These are phyloP conservation scores for Blastobotrys proliferans DNA, from an alignment of 1,139 yeast genomes.

Conservation along the genomic window DNA sequence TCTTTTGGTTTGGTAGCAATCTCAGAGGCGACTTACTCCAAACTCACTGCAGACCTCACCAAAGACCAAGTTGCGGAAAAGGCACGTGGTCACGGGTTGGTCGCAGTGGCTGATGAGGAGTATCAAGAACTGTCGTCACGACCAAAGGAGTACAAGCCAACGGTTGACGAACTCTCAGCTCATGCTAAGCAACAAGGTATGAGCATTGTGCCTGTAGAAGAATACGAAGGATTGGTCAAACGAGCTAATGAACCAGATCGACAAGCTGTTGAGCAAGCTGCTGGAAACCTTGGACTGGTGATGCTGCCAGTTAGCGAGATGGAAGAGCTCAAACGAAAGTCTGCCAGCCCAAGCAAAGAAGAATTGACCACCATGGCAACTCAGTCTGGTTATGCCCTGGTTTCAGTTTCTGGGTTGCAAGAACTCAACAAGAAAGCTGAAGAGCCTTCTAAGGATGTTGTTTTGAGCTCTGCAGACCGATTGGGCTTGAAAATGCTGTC, in stretches of 20 bases:
- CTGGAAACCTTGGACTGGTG: conserved; percentile 30
- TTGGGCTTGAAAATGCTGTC: conserved; percentile 19
- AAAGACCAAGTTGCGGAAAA: conserved; percentile 22
- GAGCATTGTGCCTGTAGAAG: conserved; percentile 30
- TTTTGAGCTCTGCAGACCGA: conserved; percentile 18
- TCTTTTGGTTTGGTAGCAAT: conserved; percentile 24
- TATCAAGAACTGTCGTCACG: conserved; percentile 26
- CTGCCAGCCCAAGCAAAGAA: conserved; percentile 23
- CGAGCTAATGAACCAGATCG: conserved; percentile 17
- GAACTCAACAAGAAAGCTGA: conserved; percentile 27
- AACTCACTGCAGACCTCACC: conserved; percentile 20
- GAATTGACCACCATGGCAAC: conserved; percentile 26
- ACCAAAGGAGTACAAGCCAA: conserved; percentile 26
- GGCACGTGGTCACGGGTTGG: conserved; percentile 21
- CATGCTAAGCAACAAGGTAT: conserved; percentile 27
- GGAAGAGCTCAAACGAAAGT: conserved; percentile 23
- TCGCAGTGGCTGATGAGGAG: conserved; percentile 26
- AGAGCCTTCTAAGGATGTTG: conserved; percentile 25
- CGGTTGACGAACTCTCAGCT: conserved; percentile 22
- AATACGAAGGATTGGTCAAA: conserved; percentile 23
- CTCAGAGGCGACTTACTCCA: conserved; percentile 19
- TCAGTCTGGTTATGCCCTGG: conserved; percentile 25
- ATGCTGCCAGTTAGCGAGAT: conserved; percentile 34
- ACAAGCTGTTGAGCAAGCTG: conserved; percentile 17
- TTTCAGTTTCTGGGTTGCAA: conserved; percentile 25